Evolutionary conservation across 2,329 filamentous ascomycete genomes (phyloP).

Genomic region (Trichoderma sp.): DNA sequence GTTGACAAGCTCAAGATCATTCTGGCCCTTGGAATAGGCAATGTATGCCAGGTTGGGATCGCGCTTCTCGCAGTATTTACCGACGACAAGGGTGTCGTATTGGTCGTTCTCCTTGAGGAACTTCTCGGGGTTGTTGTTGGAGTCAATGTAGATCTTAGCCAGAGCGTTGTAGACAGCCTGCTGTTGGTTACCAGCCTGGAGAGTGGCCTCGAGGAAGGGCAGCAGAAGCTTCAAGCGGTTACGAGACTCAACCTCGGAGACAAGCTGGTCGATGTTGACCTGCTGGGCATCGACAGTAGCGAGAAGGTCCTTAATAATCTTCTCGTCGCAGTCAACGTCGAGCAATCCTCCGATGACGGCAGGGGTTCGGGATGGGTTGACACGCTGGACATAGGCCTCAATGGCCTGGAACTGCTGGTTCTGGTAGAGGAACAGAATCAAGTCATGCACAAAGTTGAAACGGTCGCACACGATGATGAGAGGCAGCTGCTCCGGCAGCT

Average conservation of each 20-base stretch:
- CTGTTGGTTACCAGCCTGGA: conserved; percentile 88
- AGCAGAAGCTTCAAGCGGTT: conserved; percentile 94
- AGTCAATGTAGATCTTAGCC: conserved; percentile 99
- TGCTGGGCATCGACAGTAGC: conserved; percentile 77
- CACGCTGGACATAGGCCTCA: conserved; percentile 94
- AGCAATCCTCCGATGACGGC: conserved; percentile 90
- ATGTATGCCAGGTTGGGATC: conserved; percentile 95
- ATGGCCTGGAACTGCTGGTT: conserved; percentile 99
- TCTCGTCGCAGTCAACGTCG: conserved; percentile 96
- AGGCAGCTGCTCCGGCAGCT: conserved; percentile 85
- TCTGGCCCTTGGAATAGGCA: conserved; percentile 93
- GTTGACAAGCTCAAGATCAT: conserved; percentile 93
- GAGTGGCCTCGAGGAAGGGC: conserved; percentile 90
- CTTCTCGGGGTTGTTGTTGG: conserved; percentile 95
- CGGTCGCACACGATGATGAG: conserved; percentile 98
- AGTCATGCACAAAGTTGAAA: conserved; percentile 98
- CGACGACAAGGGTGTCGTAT: conserved; percentile 87
- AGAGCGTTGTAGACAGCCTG: conserved; percentile 96
- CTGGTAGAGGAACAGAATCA: conserved; percentile 96
- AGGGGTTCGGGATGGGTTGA: conserved; percentile 88
- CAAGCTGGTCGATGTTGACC: conserved; percentile 92
- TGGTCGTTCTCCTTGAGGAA: conserved; percentile 97
- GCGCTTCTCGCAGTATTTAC: conserved; percentile 98
- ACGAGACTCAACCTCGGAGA: conserved; percentile 89
- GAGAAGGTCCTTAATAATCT: conserved; percentile 89